These are phyloP conservation scores for Penicillium sp. DNA, from an alignment of 2,329 filamentous ascomycete species.

Conservation along the genomic window DNA sequence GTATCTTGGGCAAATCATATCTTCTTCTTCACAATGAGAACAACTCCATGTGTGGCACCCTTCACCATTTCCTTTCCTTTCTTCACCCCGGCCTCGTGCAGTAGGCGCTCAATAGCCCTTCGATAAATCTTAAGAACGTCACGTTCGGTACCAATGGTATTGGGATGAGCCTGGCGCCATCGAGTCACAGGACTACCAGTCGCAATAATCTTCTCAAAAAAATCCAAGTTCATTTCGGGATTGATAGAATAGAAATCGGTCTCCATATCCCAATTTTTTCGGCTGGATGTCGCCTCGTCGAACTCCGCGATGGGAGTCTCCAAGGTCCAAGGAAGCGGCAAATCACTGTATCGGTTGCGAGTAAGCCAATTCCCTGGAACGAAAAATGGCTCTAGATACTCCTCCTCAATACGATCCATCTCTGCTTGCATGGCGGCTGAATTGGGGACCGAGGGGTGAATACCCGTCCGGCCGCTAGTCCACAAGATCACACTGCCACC, in stretches of 20 bases:
- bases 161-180: conserved; percentile 49
- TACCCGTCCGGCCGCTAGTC: conserved; percentile 42
- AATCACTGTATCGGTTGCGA: conserved; percentile 48
- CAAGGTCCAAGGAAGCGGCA: conserved; percentile 59
- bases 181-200: conserved; percentile 50
- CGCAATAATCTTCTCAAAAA: conserved; percentile 33
- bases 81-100: conserved; percentile 34
- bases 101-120: conserved; percentile 31
- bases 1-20: background rate
- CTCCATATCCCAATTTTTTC: conserved; percentile 50
- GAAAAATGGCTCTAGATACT: conserved; percentile 47
- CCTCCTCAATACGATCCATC: conserved; percentile 47
- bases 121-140: conserved; percentile 42
- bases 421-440: conserved; percentile 49
- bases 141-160: conserved; percentile 43
- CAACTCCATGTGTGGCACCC: conserved; percentile 24
- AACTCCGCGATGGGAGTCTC: conserved; percentile 45
- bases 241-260: conserved; percentile 35
- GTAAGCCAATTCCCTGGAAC: conserved; percentile 52
- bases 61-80: conserved; percentile 34
- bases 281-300: conserved; percentile 46
- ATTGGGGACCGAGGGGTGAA: conserved; percentile 46
- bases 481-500: conserved; percentile 63
- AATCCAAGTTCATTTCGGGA: conserved; percentile 29
- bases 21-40: conserved; percentile 22